Percentiles rank a stretch among this genome's conserved stretches.
Evolutionary conservation across 257 asterid species (phyloP).

Genomic region (Penstemon newberryi): DNA sequence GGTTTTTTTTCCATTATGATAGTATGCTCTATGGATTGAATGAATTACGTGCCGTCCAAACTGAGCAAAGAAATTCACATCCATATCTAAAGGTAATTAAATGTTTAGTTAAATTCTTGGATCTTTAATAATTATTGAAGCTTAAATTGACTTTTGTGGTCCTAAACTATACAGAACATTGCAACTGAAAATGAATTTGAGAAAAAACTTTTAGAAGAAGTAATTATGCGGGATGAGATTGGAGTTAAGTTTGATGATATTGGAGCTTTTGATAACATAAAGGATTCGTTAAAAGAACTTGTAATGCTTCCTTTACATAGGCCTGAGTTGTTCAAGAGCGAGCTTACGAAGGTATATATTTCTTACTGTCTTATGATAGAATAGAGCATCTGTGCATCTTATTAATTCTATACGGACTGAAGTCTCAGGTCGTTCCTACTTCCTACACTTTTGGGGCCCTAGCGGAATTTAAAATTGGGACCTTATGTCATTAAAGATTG

Average conservation of each 20-base stretch:
- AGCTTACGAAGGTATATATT: slow-evolving; percentile 27
- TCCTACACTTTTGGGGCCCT: neutral
- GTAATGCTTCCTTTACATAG: slow-evolving; percentile 46
- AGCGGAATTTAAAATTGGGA: neutral
- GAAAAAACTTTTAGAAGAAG: slow-evolving; percentile 34
- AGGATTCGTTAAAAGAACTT: slow-evolving; percentile 38
- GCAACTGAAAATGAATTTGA: slow-evolving; percentile 14
- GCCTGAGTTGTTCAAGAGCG: slow-evolving; percentile 44
- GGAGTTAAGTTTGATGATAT: slow-evolving; percentile 42
- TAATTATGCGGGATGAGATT: slow-evolving; percentile 30
- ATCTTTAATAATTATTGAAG: neutral
- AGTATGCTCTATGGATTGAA: slow-evolving; percentile 9
- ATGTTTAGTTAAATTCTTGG: neutral
- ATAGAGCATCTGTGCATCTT: neutral
- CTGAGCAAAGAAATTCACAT: neutral
- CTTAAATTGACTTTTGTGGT: neutral
- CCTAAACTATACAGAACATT: slow-evolving; percentile 25
- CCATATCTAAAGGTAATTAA: slow-evolving; percentile 5
- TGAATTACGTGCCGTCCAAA: neutral
- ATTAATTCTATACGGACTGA: neutral
- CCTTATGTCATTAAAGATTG: neutral
- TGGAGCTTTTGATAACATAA: slow-evolving; percentile 37
- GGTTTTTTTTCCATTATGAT: neutral
- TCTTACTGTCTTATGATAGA: neutral
- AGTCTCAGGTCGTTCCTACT: neutral